Evolutionary conservation across 2,329 filamentous ascomycete genomes (phyloP).

Genomic region (Teratosphaeria destructans): DNA sequence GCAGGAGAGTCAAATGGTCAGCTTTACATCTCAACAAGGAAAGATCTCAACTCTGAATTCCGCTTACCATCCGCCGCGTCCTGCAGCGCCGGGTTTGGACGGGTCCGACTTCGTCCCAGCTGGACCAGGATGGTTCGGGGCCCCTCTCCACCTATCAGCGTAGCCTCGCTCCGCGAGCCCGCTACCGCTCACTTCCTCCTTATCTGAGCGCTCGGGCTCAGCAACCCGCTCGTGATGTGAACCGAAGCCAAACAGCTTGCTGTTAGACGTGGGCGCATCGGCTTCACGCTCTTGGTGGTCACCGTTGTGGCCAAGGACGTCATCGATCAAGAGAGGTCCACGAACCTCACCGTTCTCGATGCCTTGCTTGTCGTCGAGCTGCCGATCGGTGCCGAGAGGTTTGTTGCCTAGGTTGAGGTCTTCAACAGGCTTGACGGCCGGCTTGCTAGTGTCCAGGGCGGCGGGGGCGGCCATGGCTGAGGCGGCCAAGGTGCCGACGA

Average conservation of each 20-base stretch:
- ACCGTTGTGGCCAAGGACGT: no score
- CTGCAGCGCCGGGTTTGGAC: not conserved
- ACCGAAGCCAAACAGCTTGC: not conserved
- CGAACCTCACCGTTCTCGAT: no score
- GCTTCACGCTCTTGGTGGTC: not conserved
- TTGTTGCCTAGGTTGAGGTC: not conserved
- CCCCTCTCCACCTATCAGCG: not conserved
- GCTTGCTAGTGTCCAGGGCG: not conserved
- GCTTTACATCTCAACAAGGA: no score
- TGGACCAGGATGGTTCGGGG: not conserved
- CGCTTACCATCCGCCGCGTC: not conserved
- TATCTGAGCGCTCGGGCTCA: not conserved
- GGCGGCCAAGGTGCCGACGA: not conserved
- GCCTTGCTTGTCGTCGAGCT: no score
- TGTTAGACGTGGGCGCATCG: not conserved
- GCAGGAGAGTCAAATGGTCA: no score
- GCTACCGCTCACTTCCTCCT: not conserved
- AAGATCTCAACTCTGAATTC: no score
- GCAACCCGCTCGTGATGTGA: not conserved
- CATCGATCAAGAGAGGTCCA: no score
- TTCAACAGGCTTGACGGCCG: not conserved
- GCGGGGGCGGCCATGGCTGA: not conserved
- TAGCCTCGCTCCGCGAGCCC: not conserved
- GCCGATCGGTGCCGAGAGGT: not conserved
- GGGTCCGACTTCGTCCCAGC: not conserved